These are phyloP conservation scores for Emericellopsis atlantica DNA, from an alignment of 2,329 filamentous ascomycete species.

Conservation along the genomic window DNA sequence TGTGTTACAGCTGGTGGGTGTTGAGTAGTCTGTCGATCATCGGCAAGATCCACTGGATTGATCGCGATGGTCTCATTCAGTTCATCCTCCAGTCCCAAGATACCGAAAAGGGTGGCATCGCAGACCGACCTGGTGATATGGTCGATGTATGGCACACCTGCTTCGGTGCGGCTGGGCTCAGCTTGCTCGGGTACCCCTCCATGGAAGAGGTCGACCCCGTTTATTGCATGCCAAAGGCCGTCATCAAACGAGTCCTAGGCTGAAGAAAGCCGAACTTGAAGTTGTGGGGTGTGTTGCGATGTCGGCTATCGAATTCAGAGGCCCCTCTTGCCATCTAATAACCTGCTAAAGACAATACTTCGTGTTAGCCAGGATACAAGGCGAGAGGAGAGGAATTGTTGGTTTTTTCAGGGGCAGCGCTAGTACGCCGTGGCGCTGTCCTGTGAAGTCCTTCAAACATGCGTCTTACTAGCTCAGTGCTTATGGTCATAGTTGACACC, in stretches of 20 bases:
- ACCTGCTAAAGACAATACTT: slow-evolving; percentile 34
- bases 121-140: slow-evolving; percentile 85
- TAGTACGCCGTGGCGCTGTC: slow-evolving; percentile 10
- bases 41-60: slow-evolving; percentile 81
- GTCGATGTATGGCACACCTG: slow-evolving; percentile 95
- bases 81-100: slow-evolving; percentile 92
- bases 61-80: slow-evolving; percentile 59
- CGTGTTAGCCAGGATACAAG: slow-evolving; percentile 57
- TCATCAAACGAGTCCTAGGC: slow-evolving; percentile 30
- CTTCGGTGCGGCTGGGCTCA: slow-evolving; percentile 81
- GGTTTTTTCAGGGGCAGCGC: slow-evolving; percentile 14
- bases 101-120: slow-evolving; percentile 67
- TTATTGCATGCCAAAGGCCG: slow-evolving; percentile 69
- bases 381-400: slow-evolving; percentile 44
- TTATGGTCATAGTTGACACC: no score
- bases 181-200: slow-evolving; percentile 65
- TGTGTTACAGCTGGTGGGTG: slow-evolving; percentile 99
- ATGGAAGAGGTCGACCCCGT: slow-evolving; percentile 74
- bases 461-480: background rate
- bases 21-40: slow-evolving; percentile 86
- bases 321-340: slow-evolving; percentile 59
- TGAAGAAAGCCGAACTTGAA: background rate
- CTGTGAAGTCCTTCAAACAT: slow-evolving; percentile 15
- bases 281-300: no score
- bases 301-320: background rate